Conservation (phyloP, 208 protist species). For the Spongospora subterranea region DNA sequence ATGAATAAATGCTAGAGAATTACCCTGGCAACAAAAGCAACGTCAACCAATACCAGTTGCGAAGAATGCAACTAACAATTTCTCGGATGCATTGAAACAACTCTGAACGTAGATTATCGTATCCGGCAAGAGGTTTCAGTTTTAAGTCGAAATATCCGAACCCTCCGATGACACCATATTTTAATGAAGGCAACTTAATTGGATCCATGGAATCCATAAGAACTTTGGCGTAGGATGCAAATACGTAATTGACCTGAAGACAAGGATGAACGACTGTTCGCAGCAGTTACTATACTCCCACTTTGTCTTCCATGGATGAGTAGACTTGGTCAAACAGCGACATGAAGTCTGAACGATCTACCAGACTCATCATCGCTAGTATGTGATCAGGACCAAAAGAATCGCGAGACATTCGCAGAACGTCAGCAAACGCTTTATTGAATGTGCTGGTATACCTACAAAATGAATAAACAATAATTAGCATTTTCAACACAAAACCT, state of each 20-base stretch:
- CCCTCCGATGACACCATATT: conserved; percentile 49
- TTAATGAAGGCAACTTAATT: conserved; percentile 34
- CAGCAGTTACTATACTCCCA: background rate
- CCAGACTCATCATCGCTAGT: conserved; percentile 38
- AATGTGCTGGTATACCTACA: background rate
- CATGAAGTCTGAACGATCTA: conserved; percentile 53
- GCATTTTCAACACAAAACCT: background rate
- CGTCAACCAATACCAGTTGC: background rate
- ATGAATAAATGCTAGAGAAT: conserved; percentile 48
- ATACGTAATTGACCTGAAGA: conserved; percentile 38
- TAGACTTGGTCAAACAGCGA: conserved; percentile 17
- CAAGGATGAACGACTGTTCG: background rate
- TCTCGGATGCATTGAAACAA: background rate
- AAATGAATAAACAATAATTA: background rate
- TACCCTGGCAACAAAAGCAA: conserved; percentile 32
- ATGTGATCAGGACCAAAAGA: conserved; percentile 63
- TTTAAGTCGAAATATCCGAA: conserved; percentile 49
- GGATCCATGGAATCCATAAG: conserved; percentile 51
- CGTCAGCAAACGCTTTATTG: conserved; percentile 45
- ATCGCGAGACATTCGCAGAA: background rate
- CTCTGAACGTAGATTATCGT: conserved; percentile 29
- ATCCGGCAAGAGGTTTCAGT: conserved; percentile 3
- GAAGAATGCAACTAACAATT: background rate
- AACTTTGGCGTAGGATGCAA: conserved; percentile 47
- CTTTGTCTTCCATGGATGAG: conserved; percentile 21